Evolutionary conservation across 352 stramenopile species (phyloP).

Genomic region (Globisporangium spinosum): DNA sequence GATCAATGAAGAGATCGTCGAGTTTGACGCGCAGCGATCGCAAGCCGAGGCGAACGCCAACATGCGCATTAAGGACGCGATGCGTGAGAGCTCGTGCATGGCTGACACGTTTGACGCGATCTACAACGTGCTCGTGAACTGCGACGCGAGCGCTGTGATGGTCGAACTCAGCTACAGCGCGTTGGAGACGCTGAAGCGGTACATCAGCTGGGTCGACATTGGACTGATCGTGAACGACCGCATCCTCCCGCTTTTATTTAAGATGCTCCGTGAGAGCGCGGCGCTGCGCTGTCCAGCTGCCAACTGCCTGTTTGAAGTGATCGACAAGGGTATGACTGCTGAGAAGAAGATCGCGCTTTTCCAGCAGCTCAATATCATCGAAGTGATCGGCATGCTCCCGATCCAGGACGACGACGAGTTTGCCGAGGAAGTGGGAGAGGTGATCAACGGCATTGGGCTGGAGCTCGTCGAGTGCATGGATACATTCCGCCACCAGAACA

Average conservation of each 20-base stretch:
- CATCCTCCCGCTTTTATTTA: slow-evolving; percentile 71
- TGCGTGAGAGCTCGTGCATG: slow-evolving; percentile 76
- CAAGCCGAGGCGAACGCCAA: slow-evolving; percentile 58
- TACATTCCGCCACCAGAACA: slow-evolving; percentile 60
- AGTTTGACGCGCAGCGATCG: slow-evolving; percentile 73
- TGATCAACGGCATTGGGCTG: slow-evolving; percentile 79
- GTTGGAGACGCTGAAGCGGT: slow-evolving; percentile 78
- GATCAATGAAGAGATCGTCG: slow-evolving; percentile 91
- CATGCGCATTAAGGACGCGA: slow-evolving; percentile 87
- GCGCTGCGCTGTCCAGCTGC: slow-evolving; percentile 61
- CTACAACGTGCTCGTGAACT: slow-evolving; percentile 78
- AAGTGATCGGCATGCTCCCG: slow-evolving; percentile 50
- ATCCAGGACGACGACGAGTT: slow-evolving; percentile 81
- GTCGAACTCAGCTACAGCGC: slow-evolving; percentile 57
- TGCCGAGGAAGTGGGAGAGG: slow-evolving; percentile 74
- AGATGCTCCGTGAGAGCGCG: slow-evolving; percentile 57
- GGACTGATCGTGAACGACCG: slow-evolving; percentile 78
- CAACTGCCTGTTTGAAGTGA: slow-evolving; percentile 84
- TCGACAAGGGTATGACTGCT: slow-evolving; percentile 83
- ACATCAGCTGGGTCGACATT: slow-evolving; percentile 88
- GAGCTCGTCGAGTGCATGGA: slow-evolving; percentile 82
- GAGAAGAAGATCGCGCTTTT: slow-evolving; percentile 84
- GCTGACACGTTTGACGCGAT: slow-evolving; percentile 79
- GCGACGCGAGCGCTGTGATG: slow-evolving; percentile 66
- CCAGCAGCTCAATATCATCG: slow-evolving; percentile 61